phyloP scores from a whole-genome alignment of 1,139 yeast species.

The Pichia sp. region DNA sequence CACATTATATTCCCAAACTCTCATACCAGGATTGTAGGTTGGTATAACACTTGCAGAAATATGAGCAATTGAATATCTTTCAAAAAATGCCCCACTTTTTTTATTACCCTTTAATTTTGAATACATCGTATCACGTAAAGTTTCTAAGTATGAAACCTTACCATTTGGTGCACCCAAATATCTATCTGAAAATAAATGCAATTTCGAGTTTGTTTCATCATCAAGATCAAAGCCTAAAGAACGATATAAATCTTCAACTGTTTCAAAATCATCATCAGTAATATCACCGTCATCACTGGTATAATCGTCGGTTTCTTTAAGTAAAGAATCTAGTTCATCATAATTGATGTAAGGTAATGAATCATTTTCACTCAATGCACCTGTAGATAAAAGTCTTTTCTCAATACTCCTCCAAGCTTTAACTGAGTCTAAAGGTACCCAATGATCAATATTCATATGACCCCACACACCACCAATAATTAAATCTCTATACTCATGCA shows the following conservation, averaged over 20 bases:
- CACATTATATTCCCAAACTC: constrained; percentile 82
- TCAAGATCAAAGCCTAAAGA: constrained; percentile 10
- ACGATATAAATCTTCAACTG: constrained; percentile 9
- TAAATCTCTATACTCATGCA: constrained; percentile 73
- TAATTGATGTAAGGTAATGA: constrained; percentile 14
- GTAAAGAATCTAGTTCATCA: constrained; percentile 15
- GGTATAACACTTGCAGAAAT: constrained; percentile 77
- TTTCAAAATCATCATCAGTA: constrained; percentile 10
- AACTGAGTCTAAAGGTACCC: constrained; percentile 66
- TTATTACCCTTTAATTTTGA: constrained; percentile 39
- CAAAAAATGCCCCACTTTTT: constrained; percentile 42
- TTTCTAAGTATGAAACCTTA: constrained; percentile 57
- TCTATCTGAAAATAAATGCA: constrained; percentile 32
- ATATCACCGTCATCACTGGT: constrained; percentile 8
- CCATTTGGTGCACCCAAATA: constrained; percentile 51
- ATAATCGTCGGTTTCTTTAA: neutral
- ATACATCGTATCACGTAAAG: constrained; percentile 47
- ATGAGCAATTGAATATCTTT: constrained; percentile 63
- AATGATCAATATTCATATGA: constrained; percentile 86
- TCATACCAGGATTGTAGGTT: constrained; percentile 73
- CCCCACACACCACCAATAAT: constrained; percentile 80
- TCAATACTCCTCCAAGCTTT: constrained; percentile 55
- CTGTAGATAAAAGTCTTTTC: constrained; percentile 19
- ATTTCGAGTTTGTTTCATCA: constrained; percentile 9
- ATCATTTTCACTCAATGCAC: constrained; percentile 12